Evolutionary conservation across 768 basidiomycete species (phyloP), one percentile per base, ranked within the genome.

Genomic region (Hemileccinum impolitum): DNA sequence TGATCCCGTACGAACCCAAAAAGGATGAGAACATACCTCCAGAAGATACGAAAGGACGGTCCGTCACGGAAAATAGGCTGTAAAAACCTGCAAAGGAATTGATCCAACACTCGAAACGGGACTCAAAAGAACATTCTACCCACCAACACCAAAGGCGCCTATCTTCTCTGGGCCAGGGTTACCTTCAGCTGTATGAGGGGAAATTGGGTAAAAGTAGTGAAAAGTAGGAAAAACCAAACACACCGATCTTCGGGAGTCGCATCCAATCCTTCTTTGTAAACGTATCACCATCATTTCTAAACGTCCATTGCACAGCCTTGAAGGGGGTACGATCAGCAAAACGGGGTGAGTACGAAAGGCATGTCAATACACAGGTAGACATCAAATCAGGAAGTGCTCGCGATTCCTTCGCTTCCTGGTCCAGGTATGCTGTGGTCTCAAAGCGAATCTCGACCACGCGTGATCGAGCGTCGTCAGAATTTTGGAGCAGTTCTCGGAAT

Each of bases 151-250:
- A 57, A 92, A 92, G n/a, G 93, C 92, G 13, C 95, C 94, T 40
- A 98, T 93, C 73, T 93, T 94, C 67, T 87, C 84, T 65, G 94
- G 90, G 56, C 94, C 89, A 0, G 94, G 94, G 63, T 97, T 96
- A 0, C 94, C 94, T 59, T 92, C 87, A 10, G 94, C 94, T 84
- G 56, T 12, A 4, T 14, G 39, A 44, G 15, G n/a, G n/a, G n/a
- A n/a, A n/a, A n/a, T n/a, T n/a, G n/a, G n/a, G n/a, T n/a, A 23
- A 25, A 23, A 17, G 8, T 13, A 4, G 1, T 1, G 7, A 19
- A 6, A 18, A 12, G 30, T 8, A 35, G 26, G 17, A 12, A 14
- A 11, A 21, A 23, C 6, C 7, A 6, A 4, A 60, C 74, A 17
- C 15, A 85, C 86, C 88, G 57, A 95, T 95, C 75, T 90, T 94